phyloP scores from a whole-genome alignment of 495 filamentous ascomycete genomes.

The Aspergillus nidulans region DNA sequence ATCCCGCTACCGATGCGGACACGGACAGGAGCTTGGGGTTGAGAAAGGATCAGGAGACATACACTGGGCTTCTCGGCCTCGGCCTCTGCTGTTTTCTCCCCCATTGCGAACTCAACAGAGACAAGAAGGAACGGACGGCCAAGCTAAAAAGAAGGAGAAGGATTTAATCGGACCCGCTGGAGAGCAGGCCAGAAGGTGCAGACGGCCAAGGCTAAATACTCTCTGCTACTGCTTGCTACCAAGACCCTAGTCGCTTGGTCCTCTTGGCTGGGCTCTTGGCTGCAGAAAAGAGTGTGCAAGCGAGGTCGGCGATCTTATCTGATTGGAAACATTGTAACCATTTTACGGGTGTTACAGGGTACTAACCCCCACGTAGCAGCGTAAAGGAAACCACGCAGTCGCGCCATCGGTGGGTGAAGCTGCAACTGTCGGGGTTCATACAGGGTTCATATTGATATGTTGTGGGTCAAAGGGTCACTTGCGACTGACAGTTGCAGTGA shows the following conservation, averaged over 20 bases:
- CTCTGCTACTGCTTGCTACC: background rate
- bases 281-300: background rate
- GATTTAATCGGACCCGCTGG: background rate
- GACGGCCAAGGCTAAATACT: background rate
- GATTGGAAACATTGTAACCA: background rate
- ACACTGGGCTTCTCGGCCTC: slow-evolving; percentile 1
- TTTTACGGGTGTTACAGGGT: background rate
- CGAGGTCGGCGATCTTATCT: slow-evolving; percentile 10
- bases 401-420: too few species aligned
- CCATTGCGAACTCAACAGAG: background rate
- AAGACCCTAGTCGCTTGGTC: background rate
- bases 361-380: background rate
- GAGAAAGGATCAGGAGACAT: background rate
- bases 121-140: background rate
- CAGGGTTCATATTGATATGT: too few species aligned
- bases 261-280: background rate
- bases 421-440: too few species aligned
- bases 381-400: background rate
- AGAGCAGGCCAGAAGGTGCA: too few species aligned
- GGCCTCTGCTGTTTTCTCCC: background rate
- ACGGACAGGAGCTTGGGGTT: background rate
- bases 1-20: too few species aligned
- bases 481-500: too few species aligned
- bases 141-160: background rate
- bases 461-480: too few species aligned